A percentile compares a stretch with the other conserved stretches of the same genome.
Conservation (phyloP, 2,329 filamentous ascomycete genomes). For the Alternaria infectoria region DNA sequence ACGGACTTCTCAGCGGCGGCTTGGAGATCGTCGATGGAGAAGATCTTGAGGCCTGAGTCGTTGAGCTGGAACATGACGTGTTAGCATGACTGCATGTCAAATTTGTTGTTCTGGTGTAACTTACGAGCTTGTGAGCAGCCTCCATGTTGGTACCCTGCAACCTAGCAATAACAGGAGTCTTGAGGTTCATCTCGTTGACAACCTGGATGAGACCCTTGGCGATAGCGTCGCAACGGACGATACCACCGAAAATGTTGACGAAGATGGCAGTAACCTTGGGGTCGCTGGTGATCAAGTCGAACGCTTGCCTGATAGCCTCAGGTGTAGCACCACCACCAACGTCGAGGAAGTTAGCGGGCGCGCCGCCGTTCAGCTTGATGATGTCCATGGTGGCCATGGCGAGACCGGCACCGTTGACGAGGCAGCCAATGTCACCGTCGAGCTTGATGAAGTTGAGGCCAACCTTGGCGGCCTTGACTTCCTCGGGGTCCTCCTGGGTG, state of each 20-base stretch:
- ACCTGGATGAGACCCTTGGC: constrained; percentile 95
- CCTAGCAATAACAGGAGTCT: constrained; percentile 95
- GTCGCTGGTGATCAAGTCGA: constrained; percentile 98
- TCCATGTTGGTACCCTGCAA: constrained; percentile 99
- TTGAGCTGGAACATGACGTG: constrained; percentile 66
- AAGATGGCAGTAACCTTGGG: constrained; percentile 98
- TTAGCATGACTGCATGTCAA: neutral
- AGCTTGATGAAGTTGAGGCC: constrained; percentile 99
- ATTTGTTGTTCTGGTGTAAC: constrained; percentile 31
- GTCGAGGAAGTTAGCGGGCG: constrained; percentile 97
- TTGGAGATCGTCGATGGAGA: constrained; percentile 98
- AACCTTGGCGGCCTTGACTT: constrained; percentile 92
- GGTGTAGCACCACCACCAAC: constrained; percentile 97
- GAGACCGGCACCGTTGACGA: constrained; percentile 98
- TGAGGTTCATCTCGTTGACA: constrained; percentile 91
- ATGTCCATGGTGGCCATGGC: constrained; percentile 99
- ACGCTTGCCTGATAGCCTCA: constrained; percentile 94
- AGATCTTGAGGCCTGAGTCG: constrained; percentile 98
- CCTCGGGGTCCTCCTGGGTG: constrained; percentile 94
- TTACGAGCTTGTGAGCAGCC: constrained; percentile 78
- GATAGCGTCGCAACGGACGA: constrained; percentile 97
- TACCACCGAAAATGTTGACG: constrained; percentile 99
- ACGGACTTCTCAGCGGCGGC: constrained; percentile 97
- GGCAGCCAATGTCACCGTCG: constrained; percentile 97
- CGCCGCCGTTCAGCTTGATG: constrained; percentile 98